These are phyloP conservation scores for Mitragyna speciosa DNA, from an alignment of 257 asterid species.

Conservation along the genomic window DNA sequence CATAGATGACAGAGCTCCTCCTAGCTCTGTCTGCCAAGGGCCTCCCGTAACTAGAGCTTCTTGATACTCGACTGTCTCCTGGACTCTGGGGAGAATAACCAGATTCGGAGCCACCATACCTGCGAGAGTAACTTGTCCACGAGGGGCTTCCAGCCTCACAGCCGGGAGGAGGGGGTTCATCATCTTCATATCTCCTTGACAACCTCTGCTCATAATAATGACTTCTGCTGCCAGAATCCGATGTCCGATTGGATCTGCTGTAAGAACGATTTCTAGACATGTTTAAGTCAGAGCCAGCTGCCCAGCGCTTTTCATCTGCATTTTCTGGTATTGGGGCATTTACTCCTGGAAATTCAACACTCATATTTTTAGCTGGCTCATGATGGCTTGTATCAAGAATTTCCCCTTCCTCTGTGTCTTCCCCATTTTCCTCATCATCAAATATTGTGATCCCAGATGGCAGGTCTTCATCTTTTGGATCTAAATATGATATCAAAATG, in stretches of 20 bases:
- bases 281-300: conserved; percentile 32
- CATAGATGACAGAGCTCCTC: conserved; percentile 46
- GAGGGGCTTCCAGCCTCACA: conserved; percentile 62
- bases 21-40: conserved; percentile 62
- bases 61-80: conserved; percentile 35
- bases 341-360: conserved; percentile 82
- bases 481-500: conserved; percentile 27
- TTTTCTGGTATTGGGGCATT: conserved; percentile 89
- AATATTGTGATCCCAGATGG: conserved; percentile 96
- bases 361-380: conserved; percentile 54
- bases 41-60: conserved; percentile 60
- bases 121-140: conserved; percentile 39
- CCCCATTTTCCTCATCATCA: conserved; percentile 55
- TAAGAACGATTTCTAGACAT: conserved; percentile 41
- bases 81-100: conserved; percentile 42
- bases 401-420: conserved; percentile 72
- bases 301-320: conserved; percentile 78
- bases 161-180: conserved; percentile 89
- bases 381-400: conserved; percentile 42
- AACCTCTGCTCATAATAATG: conserved; percentile 31
- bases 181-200: conserved; percentile 48
- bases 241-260: conserved; percentile 38
- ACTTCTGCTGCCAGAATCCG: conserved; percentile 46
- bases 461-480: conserved; percentile 55
- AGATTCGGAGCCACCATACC: conserved; percentile 48